Evolutionary conservation across 1,284 basidiomycete genomes (phyloP), one percentile per base, ranked within the genome.

Genomic region (Apiotrichum porosum): DNA sequence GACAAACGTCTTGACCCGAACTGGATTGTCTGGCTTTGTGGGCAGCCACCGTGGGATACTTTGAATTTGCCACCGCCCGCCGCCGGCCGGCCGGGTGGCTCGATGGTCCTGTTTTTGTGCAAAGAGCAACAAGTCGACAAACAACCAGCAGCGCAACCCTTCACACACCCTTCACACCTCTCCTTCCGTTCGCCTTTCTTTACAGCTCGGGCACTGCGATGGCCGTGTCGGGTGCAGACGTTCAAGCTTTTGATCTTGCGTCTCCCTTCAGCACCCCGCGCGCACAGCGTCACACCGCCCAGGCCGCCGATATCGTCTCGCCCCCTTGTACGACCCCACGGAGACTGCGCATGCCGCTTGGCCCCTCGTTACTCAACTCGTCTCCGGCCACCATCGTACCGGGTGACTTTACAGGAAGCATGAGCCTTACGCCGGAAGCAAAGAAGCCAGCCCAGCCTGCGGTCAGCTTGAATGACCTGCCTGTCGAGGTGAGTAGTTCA

Each of bases 401-500:
- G n/a, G n/a, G n/a, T 36, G 24, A 19, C 19, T 17, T 9, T 23
- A 35, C 17, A 24, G 17, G 33, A n/a, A 35, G 6, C 34, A n/a
- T n/a, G n/a, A n/a, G n/a, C n/a, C n/a, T n/a, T n/a, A n/a, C n/a
- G n/a, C n/a, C n/a, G 14, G 39, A 37, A 31, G 18, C 33, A 22
- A 19, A 36, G 32, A 18, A n/a, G 18, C 28, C 30, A 3, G 8
- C 18, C 18, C 13, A 8, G 14, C 37, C 31, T 15, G 17, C 37
- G n/a, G 37, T 41, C 9, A 46, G 52, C 22, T 43, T 62, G 17
- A 45, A 38, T 9, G 54, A 59, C 40, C 52, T 65, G 12, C 58
- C 62, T 3, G 31, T 51, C 15, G 62, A 65, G 47, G 62, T 65
- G 19, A 44, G 42, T 37, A n/a, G 26, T n/a, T n/a, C n/a, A n/a